A percentile compares a stretch with the other conserved stretches of the same genome.
phyloP scores from a whole-genome alignment of 495 filamentous ascomycete genomes.

The Podospora tetraspora region DNA sequence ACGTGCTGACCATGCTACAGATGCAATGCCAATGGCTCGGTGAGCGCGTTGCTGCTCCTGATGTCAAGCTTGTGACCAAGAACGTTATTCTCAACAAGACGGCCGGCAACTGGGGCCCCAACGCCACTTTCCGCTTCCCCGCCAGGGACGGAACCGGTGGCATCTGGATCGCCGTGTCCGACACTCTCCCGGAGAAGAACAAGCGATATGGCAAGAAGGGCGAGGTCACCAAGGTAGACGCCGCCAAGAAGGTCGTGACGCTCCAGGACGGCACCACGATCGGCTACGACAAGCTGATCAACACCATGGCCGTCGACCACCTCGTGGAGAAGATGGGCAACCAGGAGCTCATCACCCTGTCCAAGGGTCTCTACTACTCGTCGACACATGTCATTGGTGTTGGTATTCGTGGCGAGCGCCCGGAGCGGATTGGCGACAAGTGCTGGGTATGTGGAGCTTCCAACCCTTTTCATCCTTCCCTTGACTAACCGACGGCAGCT shows the following conservation, averaged over 20 bases:
- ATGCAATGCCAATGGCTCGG: slow-evolving; percentile 99
- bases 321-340: slow-evolving; percentile 85
- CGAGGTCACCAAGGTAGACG: slow-evolving; percentile 78
- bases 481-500: slow-evolving; percentile 50
- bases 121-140: slow-evolving; percentile 97
- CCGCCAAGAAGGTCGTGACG: slow-evolving; percentile 73
- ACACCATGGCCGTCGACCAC: slow-evolving; percentile 92
- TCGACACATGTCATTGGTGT: slow-evolving; percentile 97
- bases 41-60: slow-evolving; percentile 95
- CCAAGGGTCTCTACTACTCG: slow-evolving; percentile 94
- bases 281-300: slow-evolving; percentile 85
- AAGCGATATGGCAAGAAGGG: slow-evolving; percentile 82
- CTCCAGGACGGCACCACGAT: slow-evolving; percentile 85
- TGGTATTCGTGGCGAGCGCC: slow-evolving; percentile 84
- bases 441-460: slow-evolving; percentile 68
- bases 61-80: slow-evolving; percentile 89
- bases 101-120: slow-evolving; percentile 97
- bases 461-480: neutral
- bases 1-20: slow-evolving; percentile 41
- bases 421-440: slow-evolving; percentile 98
- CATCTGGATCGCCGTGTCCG: slow-evolving; percentile 97
- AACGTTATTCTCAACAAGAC: slow-evolving; percentile 96
- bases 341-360: slow-evolving; percentile 71
- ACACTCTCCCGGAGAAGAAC: slow-evolving; percentile 89
- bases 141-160: slow-evolving; percentile 91